phyloP scores from a whole-genome alignment of 2,329 filamentous ascomycete species.

The Aspergillus flavus region DNA sequence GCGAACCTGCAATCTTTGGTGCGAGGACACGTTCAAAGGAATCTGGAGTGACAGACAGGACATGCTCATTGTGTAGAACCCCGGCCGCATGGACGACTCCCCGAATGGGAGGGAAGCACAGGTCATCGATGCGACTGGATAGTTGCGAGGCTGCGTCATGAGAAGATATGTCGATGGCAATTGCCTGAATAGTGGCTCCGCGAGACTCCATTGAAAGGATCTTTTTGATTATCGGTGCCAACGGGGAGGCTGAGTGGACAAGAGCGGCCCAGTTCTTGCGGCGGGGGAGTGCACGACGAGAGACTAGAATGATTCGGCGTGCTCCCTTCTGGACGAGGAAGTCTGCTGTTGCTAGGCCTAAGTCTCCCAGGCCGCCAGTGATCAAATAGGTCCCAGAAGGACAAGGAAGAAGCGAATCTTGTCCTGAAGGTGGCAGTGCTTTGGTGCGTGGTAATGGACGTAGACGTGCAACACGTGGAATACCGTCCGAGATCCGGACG shows the following conservation, averaged over 20 bases:
- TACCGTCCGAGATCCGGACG: slow-evolving; percentile 43
- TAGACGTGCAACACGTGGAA: slow-evolving; percentile 38
- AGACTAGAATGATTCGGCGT: slow-evolving; percentile 44
- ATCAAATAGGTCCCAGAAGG: slow-evolving; percentile 46
- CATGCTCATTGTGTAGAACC: slow-evolving; percentile 2
- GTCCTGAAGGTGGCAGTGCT: not conserved
- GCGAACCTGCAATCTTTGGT: slow-evolving; percentile 8
- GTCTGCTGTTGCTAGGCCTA: slow-evolving; percentile 42
- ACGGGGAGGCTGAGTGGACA: not conserved
- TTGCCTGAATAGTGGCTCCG: not conserved
- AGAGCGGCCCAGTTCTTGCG: slow-evolving; percentile 30
- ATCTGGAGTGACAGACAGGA: not conserved
- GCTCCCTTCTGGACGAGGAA: slow-evolving; percentile 47
- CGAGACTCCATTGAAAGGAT: slow-evolving; percentile 4
- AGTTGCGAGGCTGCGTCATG: not conserved
- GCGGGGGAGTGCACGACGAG: slow-evolving; percentile 41
- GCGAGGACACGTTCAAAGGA: slow-evolving; percentile 6
- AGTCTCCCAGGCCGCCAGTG: slow-evolving; percentile 45
- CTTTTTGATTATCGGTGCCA: not conserved
- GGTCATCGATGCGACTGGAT: not conserved
- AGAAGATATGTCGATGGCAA: not conserved
- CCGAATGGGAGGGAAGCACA: slow-evolving; percentile 8
- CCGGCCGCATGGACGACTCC: slow-evolving; percentile 15
- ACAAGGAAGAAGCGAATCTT: slow-evolving; percentile 4
- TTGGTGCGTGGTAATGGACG: slow-evolving; percentile 17